These are phyloP conservation scores for Leptodermis oblonga DNA, from an alignment of 257 asterid genomes.

Conservation along the genomic window DNA sequence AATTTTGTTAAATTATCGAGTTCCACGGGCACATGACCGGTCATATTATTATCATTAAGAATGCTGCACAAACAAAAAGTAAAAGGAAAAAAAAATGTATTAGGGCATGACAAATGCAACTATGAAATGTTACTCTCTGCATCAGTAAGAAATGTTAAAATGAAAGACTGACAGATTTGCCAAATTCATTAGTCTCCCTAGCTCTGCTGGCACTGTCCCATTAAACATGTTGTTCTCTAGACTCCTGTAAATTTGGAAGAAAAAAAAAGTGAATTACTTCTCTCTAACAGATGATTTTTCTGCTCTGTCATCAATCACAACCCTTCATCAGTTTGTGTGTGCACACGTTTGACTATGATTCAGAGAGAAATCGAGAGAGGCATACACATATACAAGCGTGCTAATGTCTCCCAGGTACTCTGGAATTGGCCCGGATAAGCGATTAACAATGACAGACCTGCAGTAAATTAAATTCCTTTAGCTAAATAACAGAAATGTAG, in stretches of 20 bases:
- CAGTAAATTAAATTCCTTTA: slow-evolving; percentile 11
- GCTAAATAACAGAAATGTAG: not conserved
- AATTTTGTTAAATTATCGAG: slow-evolving; percentile 31
- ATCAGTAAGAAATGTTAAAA: not conserved
- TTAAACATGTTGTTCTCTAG: slow-evolving; percentile 52
- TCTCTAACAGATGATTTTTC: slow-evolving; percentile 32
- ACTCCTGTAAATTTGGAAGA: slow-evolving; percentile 46
- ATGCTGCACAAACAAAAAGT: slow-evolving; percentile 35
- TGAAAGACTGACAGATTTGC: slow-evolving; percentile 33
- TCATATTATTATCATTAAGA: slow-evolving; percentile 43
- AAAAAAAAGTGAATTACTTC: not conserved
- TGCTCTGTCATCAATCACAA: too few species aligned
- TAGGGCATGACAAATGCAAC: slow-evolving; percentile 5
- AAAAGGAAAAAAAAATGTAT: slow-evolving; percentile 18
- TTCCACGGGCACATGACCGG: slow-evolving; percentile 43
- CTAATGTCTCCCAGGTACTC: slow-evolving; percentile 50
- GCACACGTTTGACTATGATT: not conserved
- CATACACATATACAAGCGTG: slow-evolving; percentile 42
- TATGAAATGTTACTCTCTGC: not conserved
- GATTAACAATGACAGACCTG: slow-evolving; percentile 43
- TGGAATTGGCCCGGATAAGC: slow-evolving; percentile 60
- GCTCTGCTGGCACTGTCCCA: slow-evolving; percentile 51
- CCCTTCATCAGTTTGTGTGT: not conserved
- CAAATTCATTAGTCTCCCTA: slow-evolving; percentile 55
- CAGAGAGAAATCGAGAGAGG: slow-evolving; percentile 2